Percentiles rank a stretch among this genome's conserved stretches.
Evolutionary conservation across 352 stramenopile genomes (phyloP).

Genomic region (Vaucheria bursata): DNA sequence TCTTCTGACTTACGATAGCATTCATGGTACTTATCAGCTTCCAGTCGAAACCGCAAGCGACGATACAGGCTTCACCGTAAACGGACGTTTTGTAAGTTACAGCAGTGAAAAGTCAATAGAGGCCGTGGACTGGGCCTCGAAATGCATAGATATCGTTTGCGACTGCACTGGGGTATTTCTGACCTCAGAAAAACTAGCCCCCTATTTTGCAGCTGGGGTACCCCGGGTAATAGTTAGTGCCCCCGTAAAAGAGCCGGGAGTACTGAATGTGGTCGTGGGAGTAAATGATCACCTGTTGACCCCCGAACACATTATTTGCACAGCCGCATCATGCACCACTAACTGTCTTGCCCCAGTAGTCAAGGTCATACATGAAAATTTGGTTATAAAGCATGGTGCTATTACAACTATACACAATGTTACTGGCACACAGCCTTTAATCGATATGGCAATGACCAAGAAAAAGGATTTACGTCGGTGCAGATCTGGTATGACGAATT

Average conservation of each 20-base stretch:
- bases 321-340: slow-evolving; percentile 95
- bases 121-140: slow-evolving; percentile 55
- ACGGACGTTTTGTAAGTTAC: slow-evolving; percentile 58
- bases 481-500: slow-evolving; percentile 62
- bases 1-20: slow-evolving; percentile 63
- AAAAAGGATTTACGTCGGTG: slow-evolving; percentile 59
- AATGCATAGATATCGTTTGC: slow-evolving; percentile 61
- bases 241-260: slow-evolving; percentile 87
- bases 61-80: slow-evolving; percentile 55
- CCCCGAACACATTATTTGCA: slow-evolving; percentile 85
- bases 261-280: slow-evolving; percentile 87
- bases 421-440: slow-evolving; percentile 60
- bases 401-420: slow-evolving; percentile 74
- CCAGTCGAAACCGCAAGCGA: slow-evolving; percentile 51
- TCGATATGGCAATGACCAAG: slow-evolving; percentile 42
- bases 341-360: slow-evolving; percentile 95
- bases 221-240: slow-evolving; percentile 91
- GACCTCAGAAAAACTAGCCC: slow-evolving; percentile 78
- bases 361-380: slow-evolving; percentile 78
- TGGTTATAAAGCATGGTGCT: slow-evolving; percentile 63
- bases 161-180: slow-evolving; percentile 88
- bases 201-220: slow-evolving; percentile 81
- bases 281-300: slow-evolving; percentile 80
- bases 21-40: slow-evolving; percentile 36
- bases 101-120: slow-evolving; percentile 54